Evolutionary conservation across 495 filamentous ascomycete species (phyloP), one percentile per base, ranked within the genome.

Genomic region (Parachaetomium inaequale): DNA sequence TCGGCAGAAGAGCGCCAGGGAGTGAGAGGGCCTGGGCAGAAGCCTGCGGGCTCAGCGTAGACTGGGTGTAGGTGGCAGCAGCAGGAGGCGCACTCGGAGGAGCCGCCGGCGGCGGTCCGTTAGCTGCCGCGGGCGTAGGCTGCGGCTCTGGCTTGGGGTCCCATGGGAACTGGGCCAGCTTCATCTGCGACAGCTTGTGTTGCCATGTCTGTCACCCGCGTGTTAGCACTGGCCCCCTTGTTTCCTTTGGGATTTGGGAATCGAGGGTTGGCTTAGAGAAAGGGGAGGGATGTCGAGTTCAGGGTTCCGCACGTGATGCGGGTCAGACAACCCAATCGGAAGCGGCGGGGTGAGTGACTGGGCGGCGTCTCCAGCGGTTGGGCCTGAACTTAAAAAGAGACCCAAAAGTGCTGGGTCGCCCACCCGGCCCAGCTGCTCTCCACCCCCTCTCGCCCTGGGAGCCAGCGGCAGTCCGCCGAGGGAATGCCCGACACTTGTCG

Each of bases 111-210:
- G 72, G 63, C 46, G 77, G 77, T 38, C 36, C 40, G 12, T 73
- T 67, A 23, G 58, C 25, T 21, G 68, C 57, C 25, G 79, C 61
- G 14, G 80, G 69, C 45, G 74, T 65, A 23, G 77, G 80, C 34
- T 72, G 70, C 45, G 79, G 79, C 49, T 82, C 82, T 51, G 76
- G 81, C 76, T 81, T 82, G 64, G 94, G 94, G 69, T 98, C 95
- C 95, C 95, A 99, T 25, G 95, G 95, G 75, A 97, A 98, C 42
- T 84, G 79, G 55, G 93, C 95, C 63, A 96, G 84, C 50, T 87
- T 82, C 51, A 92, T 83, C 66, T 85, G 84, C 0, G 93, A 88
- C 23, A 98, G 84, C 76, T 92, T 96, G 59, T 83, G 80, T 76
- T 97, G 93, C 95, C 95, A 99, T 76, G 82, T 88, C 94, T 98